Evolutionary conservation across 495 filamentous ascomycete genomes (phyloP).

Genomic region (Penicillium tannophilum): DNA sequence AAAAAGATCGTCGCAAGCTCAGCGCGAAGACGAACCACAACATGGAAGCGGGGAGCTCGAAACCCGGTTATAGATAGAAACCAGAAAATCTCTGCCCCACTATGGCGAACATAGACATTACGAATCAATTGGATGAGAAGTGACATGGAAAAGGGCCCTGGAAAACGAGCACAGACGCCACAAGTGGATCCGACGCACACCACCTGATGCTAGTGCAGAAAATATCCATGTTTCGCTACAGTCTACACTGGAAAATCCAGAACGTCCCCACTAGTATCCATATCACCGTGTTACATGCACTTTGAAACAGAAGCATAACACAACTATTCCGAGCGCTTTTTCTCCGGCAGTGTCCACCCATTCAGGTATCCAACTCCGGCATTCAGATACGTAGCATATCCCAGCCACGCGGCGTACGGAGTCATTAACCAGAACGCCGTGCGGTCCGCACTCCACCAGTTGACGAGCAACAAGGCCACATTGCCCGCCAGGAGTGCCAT

Average conservation of each 20-base stretch:
- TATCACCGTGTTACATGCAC: not conserved
- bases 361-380: slow-evolving; percentile 22
- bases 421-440: slow-evolving; percentile 71
- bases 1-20: not conserved
- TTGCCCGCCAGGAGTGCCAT: slow-evolving; percentile 70
- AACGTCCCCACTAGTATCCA: not conserved
- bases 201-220: not conserved
- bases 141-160: not conserved
- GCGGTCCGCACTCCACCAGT: slow-evolving; percentile 73
- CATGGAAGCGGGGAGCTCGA: not conserved
- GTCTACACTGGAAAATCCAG: not conserved
- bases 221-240: not conserved
- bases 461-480: slow-evolving; percentile 67
- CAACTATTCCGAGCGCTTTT: slow-evolving; percentile 15
- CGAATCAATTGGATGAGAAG: not conserved
- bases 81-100: slow-evolving; percentile 7
- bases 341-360: slow-evolving; percentile 19
- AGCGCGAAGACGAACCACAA: not conserved
- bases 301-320: not conserved
- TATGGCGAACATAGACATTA: not conserved
- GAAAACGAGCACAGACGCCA: slow-evolving; percentile 17
- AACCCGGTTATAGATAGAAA: slow-evolving; percentile 21
- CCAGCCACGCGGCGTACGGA: slow-evolving; percentile 81
- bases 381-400: slow-evolving; percentile 59
- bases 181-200: slow-evolving; percentile 16